A percentile compares a stretch with the other conserved stretches of the same genome.
phyloP scores from a whole-genome alignment of 768 basidiomycete genomes.

The Tylopilus sp. region DNA sequence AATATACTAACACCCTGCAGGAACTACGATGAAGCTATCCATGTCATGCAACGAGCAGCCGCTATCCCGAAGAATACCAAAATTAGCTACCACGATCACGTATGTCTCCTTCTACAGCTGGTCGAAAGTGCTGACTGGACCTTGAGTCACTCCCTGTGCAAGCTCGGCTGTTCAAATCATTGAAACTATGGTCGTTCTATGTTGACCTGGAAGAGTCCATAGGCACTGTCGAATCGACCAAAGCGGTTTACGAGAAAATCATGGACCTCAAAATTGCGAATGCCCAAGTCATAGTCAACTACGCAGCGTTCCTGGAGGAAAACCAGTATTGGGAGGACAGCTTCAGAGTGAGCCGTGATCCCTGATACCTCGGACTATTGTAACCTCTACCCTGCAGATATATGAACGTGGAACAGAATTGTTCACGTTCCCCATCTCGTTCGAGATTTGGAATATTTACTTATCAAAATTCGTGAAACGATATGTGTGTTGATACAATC shows the following conservation, averaged over 20 bases:
- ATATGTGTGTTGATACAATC: constrained; percentile 58
- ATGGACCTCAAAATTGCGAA: constrained; percentile 96
- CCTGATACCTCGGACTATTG: background rate
- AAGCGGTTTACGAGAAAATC: constrained; percentile 94
- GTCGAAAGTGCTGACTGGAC: constrained; percentile 11
- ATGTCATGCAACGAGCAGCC: constrained; percentile 95
- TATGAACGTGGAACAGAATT: constrained; percentile 97
- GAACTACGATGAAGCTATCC: constrained; percentile 93
- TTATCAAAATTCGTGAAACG: constrained; percentile 95
- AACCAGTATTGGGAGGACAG: constrained; percentile 98
- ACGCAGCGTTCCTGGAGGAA: constrained; percentile 94
- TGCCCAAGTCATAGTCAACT: constrained; percentile 96
- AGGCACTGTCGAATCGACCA: constrained; percentile 87
- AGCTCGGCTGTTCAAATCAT: constrained; percentile 89
- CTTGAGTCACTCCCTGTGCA: constrained; percentile 78
- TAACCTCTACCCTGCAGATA: constrained; percentile 45
- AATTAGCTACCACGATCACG: constrained; percentile 94
- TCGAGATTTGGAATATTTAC: constrained; percentile 99
- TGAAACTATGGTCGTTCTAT: constrained; percentile 99
- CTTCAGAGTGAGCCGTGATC: constrained; percentile 77
- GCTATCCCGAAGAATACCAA: constrained; percentile 87
- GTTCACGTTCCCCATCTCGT: constrained; percentile 96
- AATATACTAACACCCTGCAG: constrained; percentile 40
- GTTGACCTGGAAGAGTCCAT: constrained; percentile 97
- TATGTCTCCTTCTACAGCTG: constrained; percentile 32